Percentiles rank a stretch among this genome's conserved stretches.
Evolutionary conservation across 257 asterid species (phyloP).

Genomic region (Salvia hispanica): DNA sequence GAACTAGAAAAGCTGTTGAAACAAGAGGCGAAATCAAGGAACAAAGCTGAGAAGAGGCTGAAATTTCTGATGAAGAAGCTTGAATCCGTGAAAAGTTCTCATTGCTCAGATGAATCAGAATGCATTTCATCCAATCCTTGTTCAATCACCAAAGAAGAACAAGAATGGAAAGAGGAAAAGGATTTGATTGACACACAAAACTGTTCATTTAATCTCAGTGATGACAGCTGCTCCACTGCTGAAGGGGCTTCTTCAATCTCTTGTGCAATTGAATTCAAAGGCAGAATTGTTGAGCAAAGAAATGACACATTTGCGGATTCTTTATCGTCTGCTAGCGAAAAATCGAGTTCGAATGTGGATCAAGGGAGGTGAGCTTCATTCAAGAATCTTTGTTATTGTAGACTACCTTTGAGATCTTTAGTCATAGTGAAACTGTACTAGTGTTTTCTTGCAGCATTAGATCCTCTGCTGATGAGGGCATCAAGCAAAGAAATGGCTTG

Average conservation of each 20-base stretch:
- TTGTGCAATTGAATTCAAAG: slow-evolving; percentile 14
- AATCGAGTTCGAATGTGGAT: slow-evolving; percentile 41
- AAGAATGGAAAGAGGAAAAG: slow-evolving; percentile 29
- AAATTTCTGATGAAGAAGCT: slow-evolving; percentile 63
- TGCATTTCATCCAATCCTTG: slow-evolving; percentile 57
- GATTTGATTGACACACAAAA: slow-evolving; percentile 19
- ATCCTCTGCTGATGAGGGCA: not conserved
- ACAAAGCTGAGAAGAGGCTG: slow-evolving; percentile 75
- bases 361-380: slow-evolving; percentile 36
- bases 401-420: too few relatives aligned
- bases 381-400: too few relatives aligned
- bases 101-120: slow-evolving; percentile 46
- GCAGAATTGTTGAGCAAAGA: slow-evolving; percentile 8
- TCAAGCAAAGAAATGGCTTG: not conserved
- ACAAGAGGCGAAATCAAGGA: slow-evolving; percentile 74
- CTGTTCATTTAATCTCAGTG: slow-evolving; percentile 19
- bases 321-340: slow-evolving; percentile 22
- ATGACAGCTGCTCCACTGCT: slow-evolving; percentile 21
- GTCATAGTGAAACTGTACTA: not conserved
- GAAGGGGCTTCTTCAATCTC: too few relatives aligned
- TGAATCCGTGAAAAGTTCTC: slow-evolving; percentile 49
- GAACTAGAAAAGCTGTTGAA: slow-evolving; percentile 63
- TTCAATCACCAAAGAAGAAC: slow-evolving; percentile 33
- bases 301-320: slow-evolving; percentile 22
- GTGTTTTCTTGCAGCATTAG: not conserved